Percentiles rank a stretch among this genome's conserved stretches.
Evolutionary conservation across 352 stramenopile genomes (phyloP).

Genomic region (Globisporangium acanthophoron): DNA sequence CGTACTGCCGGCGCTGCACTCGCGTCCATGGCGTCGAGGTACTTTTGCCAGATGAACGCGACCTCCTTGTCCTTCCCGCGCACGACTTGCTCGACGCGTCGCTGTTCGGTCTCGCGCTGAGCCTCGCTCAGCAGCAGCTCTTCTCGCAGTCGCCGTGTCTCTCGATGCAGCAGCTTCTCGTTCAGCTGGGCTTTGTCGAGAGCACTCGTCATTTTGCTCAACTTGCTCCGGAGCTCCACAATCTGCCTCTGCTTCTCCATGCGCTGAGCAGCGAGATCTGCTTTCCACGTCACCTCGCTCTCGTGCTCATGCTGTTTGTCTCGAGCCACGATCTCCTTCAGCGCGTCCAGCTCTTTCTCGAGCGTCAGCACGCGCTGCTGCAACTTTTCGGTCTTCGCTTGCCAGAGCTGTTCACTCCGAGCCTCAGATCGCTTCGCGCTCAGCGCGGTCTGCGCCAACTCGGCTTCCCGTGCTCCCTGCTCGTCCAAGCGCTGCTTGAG

Average conservation of each 20-base stretch:
- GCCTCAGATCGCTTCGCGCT: constrained; percentile 22
- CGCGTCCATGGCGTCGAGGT: constrained; percentile 31
- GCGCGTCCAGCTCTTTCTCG: constrained; percentile 5
- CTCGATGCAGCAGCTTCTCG: constrained; percentile 37
- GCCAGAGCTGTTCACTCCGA: constrained; percentile 23
- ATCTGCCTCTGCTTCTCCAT: constrained; percentile 29
- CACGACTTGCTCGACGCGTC: constrained; percentile 40
- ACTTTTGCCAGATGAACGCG: constrained; percentile 70
- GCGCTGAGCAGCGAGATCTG: constrained; percentile 20
- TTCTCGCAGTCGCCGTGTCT: constrained; percentile 51
- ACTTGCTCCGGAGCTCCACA: constrained; percentile 20
- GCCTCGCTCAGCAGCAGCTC: constrained; percentile 57
- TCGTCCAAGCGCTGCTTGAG: constrained; percentile 23
- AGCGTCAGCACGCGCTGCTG: constrained; percentile 20
- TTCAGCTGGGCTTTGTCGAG: constrained; percentile 40
- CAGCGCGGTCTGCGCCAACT: constrained; percentile 10
- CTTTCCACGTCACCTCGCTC: constrained; percentile 16
- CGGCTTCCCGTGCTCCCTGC: constrained; percentile 7
- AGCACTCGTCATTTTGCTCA: constrained; percentile 11
- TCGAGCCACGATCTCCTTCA: constrained; percentile 18
- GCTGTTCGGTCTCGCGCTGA: constrained; percentile 42
- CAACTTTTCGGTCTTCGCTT: constrained; percentile 26
- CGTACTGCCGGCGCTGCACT: too few species aligned
- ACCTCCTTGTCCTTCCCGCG: constrained; percentile 59
- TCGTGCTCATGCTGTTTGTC: constrained; percentile 18